Percentiles rank a stretch among this genome's conserved stretches.
Conservation (phyloP, 306 rosid genomes). For the Prunus dulcis region DNA sequence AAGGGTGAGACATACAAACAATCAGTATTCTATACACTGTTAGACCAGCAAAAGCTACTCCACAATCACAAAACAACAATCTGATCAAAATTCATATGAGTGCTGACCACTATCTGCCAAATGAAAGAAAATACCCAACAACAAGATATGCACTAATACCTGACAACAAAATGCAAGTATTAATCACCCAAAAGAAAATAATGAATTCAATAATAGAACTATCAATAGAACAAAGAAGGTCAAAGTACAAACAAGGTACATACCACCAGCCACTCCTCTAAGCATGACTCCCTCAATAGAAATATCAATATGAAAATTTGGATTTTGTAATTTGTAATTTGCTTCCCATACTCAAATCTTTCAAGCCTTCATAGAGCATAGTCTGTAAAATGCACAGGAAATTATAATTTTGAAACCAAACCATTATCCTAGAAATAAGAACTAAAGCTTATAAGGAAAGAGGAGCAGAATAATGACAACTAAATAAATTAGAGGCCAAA, state of each 20-base stretch:
- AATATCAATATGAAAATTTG: conserved; percentile 43
- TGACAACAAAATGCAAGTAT: conserved; percentile 29
- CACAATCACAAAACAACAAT: conserved; percentile 10
- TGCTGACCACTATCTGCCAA: neutral
- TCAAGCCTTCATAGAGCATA: conserved; percentile 72
- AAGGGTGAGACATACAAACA: neutral
- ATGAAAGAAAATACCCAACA: too few species aligned
- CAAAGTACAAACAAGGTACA: conserved; percentile 31
- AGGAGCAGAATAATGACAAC: neutral
- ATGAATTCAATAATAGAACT: neutral
- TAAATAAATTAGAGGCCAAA: too few species aligned
- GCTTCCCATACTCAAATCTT: conserved; percentile 66
- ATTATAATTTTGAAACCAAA: neutral
- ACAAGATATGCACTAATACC: conserved; percentile 29
- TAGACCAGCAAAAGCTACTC: neutral
- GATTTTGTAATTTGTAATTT: conserved; percentile 48
- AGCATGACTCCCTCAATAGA: conserved; percentile 71
- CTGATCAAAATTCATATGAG: neutral
- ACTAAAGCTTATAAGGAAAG: neutral
- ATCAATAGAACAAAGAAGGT: neutral
- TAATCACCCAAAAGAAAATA: neutral
- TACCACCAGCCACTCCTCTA: conserved; percentile 94
- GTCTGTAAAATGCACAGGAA: conserved; percentile 42
- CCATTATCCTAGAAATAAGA: neutral
- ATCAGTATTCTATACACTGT: too few species aligned